Percentiles rank a stretch among this genome's conserved stretches.
phyloP scores from a whole-genome alignment of 495 filamentous ascomycete genomes.

The Geoglossum glabrum region DNA sequence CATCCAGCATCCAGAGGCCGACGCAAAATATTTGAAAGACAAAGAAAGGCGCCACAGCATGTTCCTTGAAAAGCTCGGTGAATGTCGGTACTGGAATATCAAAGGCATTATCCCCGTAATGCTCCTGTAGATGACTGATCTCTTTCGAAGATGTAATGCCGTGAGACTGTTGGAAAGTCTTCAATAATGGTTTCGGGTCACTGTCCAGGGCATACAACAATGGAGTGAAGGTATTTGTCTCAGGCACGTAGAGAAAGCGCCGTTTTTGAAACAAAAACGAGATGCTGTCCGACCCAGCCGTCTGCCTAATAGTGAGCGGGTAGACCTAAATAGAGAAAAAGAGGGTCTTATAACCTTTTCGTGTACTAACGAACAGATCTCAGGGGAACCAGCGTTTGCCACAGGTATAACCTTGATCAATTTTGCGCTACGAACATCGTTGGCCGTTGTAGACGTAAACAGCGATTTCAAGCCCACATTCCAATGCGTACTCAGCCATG shows the following conservation, averaged over 20 bases:
- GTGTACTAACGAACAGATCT: conserved; percentile 62
- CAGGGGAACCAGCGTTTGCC: conserved; percentile 71
- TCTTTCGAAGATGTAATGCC: conserved; percentile 54
- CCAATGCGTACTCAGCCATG: conserved; percentile 96
- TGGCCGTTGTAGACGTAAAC: conserved; percentile 60
- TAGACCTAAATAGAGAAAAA: not conserved
- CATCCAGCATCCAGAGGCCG: conserved; percentile 94
- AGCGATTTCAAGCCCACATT: conserved; percentile 65
- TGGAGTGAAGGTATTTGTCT: conserved; percentile 51
- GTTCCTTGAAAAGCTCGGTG: conserved; percentile 89
- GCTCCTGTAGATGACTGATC: conserved; percentile 56
- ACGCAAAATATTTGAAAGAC: conserved; percentile 99
- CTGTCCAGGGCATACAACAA: conserved; percentile 69
- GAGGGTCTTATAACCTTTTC: conserved; percentile 38
- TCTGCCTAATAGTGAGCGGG: conserved; percentile 19
- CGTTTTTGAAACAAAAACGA: conserved; percentile 98
- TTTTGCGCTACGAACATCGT: conserved; percentile 52
- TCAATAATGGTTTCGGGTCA: conserved; percentile 58
- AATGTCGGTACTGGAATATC: conserved; percentile 96
- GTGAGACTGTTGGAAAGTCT: conserved; percentile 52
- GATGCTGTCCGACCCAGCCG: conserved; percentile 46
- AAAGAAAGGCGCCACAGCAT: conserved; percentile 97
- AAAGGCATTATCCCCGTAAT: conserved; percentile 94
- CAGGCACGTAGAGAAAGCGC: conserved; percentile 67
- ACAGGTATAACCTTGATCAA: conserved; percentile 87